Evolutionary conservation across 306 rosid genomes (phyloP).

Genomic region (Trifolium dubium): DNA sequence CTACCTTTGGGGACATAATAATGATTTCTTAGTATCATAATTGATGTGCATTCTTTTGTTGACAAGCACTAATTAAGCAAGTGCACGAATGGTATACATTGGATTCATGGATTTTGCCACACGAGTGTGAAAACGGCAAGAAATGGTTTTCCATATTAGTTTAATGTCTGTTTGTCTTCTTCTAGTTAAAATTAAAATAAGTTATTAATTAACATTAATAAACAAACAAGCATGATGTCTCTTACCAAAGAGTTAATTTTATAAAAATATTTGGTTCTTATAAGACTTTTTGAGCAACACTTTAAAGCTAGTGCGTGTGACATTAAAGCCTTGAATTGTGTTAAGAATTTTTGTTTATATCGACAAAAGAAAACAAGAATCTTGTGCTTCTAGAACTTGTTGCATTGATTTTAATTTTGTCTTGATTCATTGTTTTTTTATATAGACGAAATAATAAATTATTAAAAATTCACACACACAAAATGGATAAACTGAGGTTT

Average conservation of each 20-base stretch:
- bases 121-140: slow-evolving; percentile 49
- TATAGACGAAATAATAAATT: too few relatives aligned
- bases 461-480: too few relatives aligned
- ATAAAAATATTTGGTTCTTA: slow-evolving; percentile 5
- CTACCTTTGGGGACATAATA: slow-evolving; percentile 23
- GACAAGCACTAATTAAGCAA: slow-evolving; percentile 50
- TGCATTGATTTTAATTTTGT: background rate
- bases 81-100: slow-evolving; percentile 53
- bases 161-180: slow-evolving; percentile 32
- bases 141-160: slow-evolving; percentile 24
- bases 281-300: slow-evolving; percentile 28
- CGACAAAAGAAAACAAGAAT: slow-evolving; percentile 10
- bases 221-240: slow-evolving; percentile 35
- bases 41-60: slow-evolving; percentile 48
- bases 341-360: background rate
- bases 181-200: slow-evolving; percentile 17
- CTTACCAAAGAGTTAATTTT: slow-evolving; percentile 25
- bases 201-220: slow-evolving; percentile 18
- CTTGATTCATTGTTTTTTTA: too few relatives aligned
- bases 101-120: slow-evolving; percentile 44
- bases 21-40: slow-evolving; percentile 38
- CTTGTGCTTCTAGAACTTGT: slow-evolving; percentile 18
- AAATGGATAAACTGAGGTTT: too few relatives aligned
- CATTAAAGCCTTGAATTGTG: slow-evolving; percentile 12
- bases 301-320: slow-evolving; percentile 12